Conservation (phyloP, 495 filamentous ascomycete genomes). For the Neurospora discreta region DNA sequence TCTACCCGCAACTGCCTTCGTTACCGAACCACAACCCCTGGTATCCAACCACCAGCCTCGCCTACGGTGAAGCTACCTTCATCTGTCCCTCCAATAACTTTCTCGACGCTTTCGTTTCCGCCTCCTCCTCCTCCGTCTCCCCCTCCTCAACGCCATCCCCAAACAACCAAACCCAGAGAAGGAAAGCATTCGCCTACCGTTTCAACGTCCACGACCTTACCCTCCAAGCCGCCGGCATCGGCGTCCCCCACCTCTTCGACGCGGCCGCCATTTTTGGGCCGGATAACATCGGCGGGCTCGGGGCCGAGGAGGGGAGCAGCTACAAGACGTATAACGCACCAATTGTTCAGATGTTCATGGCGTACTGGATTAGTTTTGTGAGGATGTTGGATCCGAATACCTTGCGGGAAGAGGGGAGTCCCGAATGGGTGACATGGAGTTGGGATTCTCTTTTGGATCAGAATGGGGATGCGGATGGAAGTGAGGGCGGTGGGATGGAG, state of each 20-base stretch:
- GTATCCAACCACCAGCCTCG: slow-evolving; percentile 34
- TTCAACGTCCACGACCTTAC: slow-evolving; percentile 17
- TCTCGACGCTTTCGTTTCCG: slow-evolving; percentile 12
- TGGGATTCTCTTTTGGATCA: slow-evolving; percentile 13
- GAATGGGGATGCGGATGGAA: neutral
- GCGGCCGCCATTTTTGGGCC: slow-evolving; percentile 34
- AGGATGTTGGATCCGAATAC: slow-evolving; percentile 25
- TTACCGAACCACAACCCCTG: slow-evolving; percentile 22
- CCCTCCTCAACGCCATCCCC: too few relatives aligned
- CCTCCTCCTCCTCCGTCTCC: too few relatives aligned
- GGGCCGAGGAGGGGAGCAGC: slow-evolving; percentile 5
- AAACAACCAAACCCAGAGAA: neutral
- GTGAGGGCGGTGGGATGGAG: neutral
- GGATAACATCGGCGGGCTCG: slow-evolving; percentile 11
- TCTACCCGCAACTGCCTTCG: slow-evolving; percentile 14
- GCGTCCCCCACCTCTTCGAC: slow-evolving; percentile 22
- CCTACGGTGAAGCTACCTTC: slow-evolving; percentile 54
- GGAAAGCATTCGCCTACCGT: slow-evolving; percentile 10
- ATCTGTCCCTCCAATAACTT: slow-evolving; percentile 43
- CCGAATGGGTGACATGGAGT: slow-evolving; percentile 17
- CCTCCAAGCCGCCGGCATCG: slow-evolving; percentile 7
- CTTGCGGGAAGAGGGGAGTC: slow-evolving; percentile 9
- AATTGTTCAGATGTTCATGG: slow-evolving; percentile 26
- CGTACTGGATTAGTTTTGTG: slow-evolving; percentile 34
- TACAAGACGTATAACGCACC: slow-evolving; percentile 27